Base-by-base conservation (phyloP, 345 rosid genomes). In the Nasturtium officinale region DNA sequence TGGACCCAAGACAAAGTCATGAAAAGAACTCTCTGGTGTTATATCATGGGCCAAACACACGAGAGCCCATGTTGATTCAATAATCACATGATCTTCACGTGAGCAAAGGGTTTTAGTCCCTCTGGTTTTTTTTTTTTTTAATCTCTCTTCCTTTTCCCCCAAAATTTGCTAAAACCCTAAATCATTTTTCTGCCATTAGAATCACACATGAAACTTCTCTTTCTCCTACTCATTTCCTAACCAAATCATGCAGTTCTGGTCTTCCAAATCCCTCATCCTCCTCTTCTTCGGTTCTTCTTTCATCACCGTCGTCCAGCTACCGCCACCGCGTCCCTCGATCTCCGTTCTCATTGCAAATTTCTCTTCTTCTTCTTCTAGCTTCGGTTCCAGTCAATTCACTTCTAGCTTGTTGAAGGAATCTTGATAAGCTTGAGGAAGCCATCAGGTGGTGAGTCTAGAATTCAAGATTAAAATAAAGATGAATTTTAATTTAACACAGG, bases 371-470 rank as follows among this genome's bases (percentile, higher is more conserved):
- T 54, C 25, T 2, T 23, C 25, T 23, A 63, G 21, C 10, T 67
- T 45, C 5, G 2, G 11, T 9, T 72, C 42, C 17, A 7, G 23
- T 20, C 42, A 65, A 0, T 56, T 20, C 52, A 67, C 50, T 6
- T 32, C 79, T 3, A 56, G 76, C 53, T 85, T 70, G 61, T 88
- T 42, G 83, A 85, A 50, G 85, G 84, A 67, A 82, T 91, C 37
- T 72, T 90, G 76, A 79, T 84, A 45, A 76, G 80, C 69, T 74
- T 87, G 78, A 81, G 67, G 78, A 87, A 85, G 45, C 28, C 72
- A 81, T 61, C 84, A 33, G 58, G 63, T 13, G 58, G 61, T 13
- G 82, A 81, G 56, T 74, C 83, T 51, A 32, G 23, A 38, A 25
- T 53, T 59, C 45, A 38, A 51, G 51, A 35, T 50, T 75, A 68